phyloP scores from a whole-genome alignment of 2,329 filamentous ascomycete genomes.

The Xylariomycetidae sp. region DNA sequence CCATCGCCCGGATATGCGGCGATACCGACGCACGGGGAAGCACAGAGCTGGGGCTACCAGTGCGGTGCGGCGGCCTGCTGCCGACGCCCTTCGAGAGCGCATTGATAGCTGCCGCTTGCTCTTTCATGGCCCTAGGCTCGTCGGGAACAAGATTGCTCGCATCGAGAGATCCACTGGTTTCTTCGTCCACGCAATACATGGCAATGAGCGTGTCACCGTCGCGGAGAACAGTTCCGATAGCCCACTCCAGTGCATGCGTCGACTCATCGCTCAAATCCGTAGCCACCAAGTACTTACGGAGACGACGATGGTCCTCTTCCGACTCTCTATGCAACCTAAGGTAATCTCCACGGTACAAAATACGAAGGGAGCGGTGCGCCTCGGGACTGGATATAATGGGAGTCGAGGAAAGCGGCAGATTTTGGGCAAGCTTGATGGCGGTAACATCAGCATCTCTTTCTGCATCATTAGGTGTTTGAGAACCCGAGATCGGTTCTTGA shows the following conservation, averaged over 20 bases:
- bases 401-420: constrained; percentile 75
- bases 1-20: constrained; percentile 33
- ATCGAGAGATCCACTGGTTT: constrained; percentile 53
- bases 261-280: constrained; percentile 94
- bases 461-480: constrained; percentile 62
- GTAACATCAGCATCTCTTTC: constrained; percentile 81
- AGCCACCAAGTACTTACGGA: constrained; percentile 91
- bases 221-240: constrained; percentile 87
- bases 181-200: constrained; percentile 91
- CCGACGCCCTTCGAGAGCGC: constrained; percentile 44
- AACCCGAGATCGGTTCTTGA: constrained; percentile 51
- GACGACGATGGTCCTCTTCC: constrained; percentile 70
- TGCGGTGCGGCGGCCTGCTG: constrained; percentile 29
- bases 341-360: constrained; percentile 87
- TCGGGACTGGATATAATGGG: constrained; percentile 71
- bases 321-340: constrained; percentile 69
- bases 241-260: constrained; percentile 94
- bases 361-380: constrained; percentile 77
- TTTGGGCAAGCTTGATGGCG: constrained; percentile 85
- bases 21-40: constrained; percentile 21
- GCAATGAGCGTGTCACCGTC: constrained; percentile 92
- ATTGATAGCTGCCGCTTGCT: constrained; percentile 68
- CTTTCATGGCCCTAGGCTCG: constrained; percentile 69
- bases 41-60: constrained; percentile 22
- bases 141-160: constrained; percentile 59